These are phyloP conservation scores for Tubosaeta brunneosetosa DNA, from an alignment of 768 basidiomycete species.

Conservation along the genomic window DNA sequence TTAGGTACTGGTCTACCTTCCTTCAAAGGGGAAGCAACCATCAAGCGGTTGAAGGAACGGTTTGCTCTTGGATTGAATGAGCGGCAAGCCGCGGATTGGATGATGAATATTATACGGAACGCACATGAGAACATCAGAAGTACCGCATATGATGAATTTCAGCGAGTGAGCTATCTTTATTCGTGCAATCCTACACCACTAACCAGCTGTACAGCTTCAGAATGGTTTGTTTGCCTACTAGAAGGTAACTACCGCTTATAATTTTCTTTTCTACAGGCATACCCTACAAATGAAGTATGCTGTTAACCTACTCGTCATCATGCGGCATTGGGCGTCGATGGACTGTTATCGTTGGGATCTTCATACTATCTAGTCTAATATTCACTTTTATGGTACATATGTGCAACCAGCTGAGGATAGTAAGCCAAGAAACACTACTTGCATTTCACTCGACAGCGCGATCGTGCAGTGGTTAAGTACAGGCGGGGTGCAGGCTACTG, in stretches of 20 bases:
- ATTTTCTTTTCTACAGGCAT: conserved; percentile 20
- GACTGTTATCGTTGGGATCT: background rate
- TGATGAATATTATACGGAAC: conserved; percentile 84
- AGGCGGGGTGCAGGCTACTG: too few species aligned
- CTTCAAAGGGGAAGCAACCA: conserved; percentile 94
- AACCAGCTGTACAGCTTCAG: conserved; percentile 36
- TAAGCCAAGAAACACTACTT: too few species aligned
- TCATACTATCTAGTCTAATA: conserved; percentile 1
- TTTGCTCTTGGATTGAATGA: conserved; percentile 82
- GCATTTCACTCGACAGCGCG: too few species aligned
- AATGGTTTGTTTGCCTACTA: conserved; percentile 35
- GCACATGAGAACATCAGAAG: conserved; percentile 94
- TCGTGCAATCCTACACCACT: conserved; percentile 1
- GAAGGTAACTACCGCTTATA: background rate
- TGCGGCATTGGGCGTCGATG: background rate
- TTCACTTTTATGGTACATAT: background rate
- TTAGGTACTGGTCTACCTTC: conserved; percentile 91
- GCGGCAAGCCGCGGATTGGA: conserved; percentile 88
- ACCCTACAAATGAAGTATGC: conserved; percentile 23
- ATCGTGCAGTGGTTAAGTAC: too few species aligned
- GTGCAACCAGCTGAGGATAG: background rate
- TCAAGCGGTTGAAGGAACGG: conserved; percentile 79
- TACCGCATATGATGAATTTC: conserved; percentile 94
- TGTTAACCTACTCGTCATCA: background rate
- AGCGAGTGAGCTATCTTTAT: conserved; percentile 52